Evolutionary conservation across 2,329 filamentous ascomycete genomes (phyloP), one percentile per base, ranked within the genome.

Genomic region (Zelopaecilomyces penicillatus): DNA sequence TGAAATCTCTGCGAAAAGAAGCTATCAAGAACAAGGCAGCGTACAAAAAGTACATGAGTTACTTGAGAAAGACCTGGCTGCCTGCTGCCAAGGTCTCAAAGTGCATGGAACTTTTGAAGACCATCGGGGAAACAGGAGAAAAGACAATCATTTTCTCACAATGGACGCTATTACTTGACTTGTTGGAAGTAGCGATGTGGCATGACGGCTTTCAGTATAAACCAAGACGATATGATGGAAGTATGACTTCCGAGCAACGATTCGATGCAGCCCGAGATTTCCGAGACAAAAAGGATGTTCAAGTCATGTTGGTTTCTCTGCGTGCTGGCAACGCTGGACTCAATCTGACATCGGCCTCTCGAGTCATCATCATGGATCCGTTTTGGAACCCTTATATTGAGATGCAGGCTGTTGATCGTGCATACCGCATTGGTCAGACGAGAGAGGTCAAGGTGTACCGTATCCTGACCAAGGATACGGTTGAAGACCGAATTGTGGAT

Each of bases 381-480:
- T 95, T 94, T 67, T 95, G 88, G 87, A 96, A 95, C 51, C 90
- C 89, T 0, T 95, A 85, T 59, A 85, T 94, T 40, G 90, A 95
- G 65, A 87, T 89, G 64, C 90, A 96, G 65, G 90, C 90, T 4
- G 83, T 95, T 41, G 90, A 95, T 61, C 84, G 90, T 26, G 87
- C 89, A 3, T 85, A 95, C 63, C 84, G 90, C 7, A 90, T 95
- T 53, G 89, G 89, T 1, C 90, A 96, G 65, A 68, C 73, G 52
- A 74, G 75, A 4, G 69, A 80, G 6, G 90, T 95, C 4, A 75
- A 80, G 44, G 83, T 96, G 1, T 88, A 95, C 60, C 82, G 87
- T 4, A 76, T 95, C 27, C 67, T 95, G 3, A 79, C 91, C 6
- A 63, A 80, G 54, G 74, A 78, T 5, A 95, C 90, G 0, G 85